Base-by-base conservation (phyloP, 2,329 filamentous ascomycete species). In the Alternaria arbusti region DNA sequence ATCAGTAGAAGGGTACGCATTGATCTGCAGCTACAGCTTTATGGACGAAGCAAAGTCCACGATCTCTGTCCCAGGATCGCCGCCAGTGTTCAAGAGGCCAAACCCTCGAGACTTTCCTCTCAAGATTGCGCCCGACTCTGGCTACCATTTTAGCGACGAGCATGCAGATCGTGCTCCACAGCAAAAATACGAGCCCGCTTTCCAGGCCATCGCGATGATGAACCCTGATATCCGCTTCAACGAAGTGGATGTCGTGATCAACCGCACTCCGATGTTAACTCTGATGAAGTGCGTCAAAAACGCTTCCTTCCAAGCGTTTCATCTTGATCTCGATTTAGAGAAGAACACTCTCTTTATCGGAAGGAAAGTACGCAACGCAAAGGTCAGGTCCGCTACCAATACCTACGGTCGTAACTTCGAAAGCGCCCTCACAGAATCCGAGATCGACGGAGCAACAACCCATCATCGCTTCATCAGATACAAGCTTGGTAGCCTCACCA, bases 171-270 rank as follows among this genome's bases (percentile, higher is more conserved):
- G 26, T 9, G 47, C 47, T 28, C 59, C 46, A 3, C 22, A 28
- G 2, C 32, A 57, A 22, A 52, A 63, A 26, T 65, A 65, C 23
- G 62, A 65, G 43, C 59, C 62, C 12, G n/a, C 57, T 10, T 58
- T 67, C 44, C 62, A 67, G 26, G 62, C 65, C 11, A 17, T 67
- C 20, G 49, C 55, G 4, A 25, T 61, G 3, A 65, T 67, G 61
- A 65, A 40, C 20, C 61, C 60, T 6, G 20, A 52, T 12, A 25
- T 40, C 11, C 22, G 50, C 6, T 51, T 57, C 9, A 46, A 57
- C 36, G 51, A 64, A 20, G 52, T 64, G 1, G 57, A 60, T 12
- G 17, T 64, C 15, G 57, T 64, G 44, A 51, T 46, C 1, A 52
- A 59, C 13, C 54, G 57, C 13, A 56, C 23, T 4, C 52, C 26